phyloP scores from a whole-genome alignment of 345 rosid species.

The Kandelia obovata region DNA sequence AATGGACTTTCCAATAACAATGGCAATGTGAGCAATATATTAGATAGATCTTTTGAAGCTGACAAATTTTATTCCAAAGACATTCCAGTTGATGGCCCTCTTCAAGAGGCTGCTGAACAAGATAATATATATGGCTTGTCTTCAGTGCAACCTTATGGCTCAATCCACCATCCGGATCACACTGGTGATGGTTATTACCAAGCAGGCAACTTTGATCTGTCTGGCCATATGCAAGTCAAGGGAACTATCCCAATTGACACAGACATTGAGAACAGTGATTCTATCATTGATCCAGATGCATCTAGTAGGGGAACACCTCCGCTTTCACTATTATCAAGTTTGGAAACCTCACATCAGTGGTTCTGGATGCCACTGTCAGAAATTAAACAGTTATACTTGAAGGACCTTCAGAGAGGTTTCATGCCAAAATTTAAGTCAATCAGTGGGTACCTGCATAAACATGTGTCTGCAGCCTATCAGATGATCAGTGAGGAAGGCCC shows the following conservation, averaged over 20 bases:
- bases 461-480: slow-evolving; percentile 42
- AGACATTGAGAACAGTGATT: slow-evolving; percentile 22
- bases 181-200: slow-evolving; percentile 17
- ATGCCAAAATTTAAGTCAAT: slow-evolving; percentile 47
- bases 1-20: slow-evolving; percentile 20
- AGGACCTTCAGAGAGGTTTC: slow-evolving; percentile 60
- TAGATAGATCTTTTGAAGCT: slow-evolving; percentile 16
- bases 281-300: slow-evolving; percentile 21
- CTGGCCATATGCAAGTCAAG: slow-evolving; percentile 30
- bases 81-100: slow-evolving; percentile 37
- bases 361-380: slow-evolving; percentile 81
- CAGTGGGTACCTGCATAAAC: slow-evolving; percentile 20
- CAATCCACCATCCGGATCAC: slow-evolving; percentile 6
- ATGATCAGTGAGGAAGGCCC: slow-evolving; percentile 68
- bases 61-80: slow-evolving; percentile 37
- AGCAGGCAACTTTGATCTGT: slow-evolving; percentile 16
- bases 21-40: slow-evolving; percentile 19
- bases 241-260: slow-evolving; percentile 35
- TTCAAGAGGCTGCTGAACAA: slow-evolving; percentile 21
- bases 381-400: slow-evolving; percentile 46
- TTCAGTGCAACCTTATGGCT: slow-evolving; percentile 7
- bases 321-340: slow-evolving; percentile 32
- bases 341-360: slow-evolving; percentile 58
- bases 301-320: slow-evolving; percentile 26
- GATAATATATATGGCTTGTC: slow-evolving; percentile 22